Evolutionary conservation across 106 monocot species (phyloP), one percentile per base, ranked within the genome.

Genomic region (Allium fistulosum): DNA sequence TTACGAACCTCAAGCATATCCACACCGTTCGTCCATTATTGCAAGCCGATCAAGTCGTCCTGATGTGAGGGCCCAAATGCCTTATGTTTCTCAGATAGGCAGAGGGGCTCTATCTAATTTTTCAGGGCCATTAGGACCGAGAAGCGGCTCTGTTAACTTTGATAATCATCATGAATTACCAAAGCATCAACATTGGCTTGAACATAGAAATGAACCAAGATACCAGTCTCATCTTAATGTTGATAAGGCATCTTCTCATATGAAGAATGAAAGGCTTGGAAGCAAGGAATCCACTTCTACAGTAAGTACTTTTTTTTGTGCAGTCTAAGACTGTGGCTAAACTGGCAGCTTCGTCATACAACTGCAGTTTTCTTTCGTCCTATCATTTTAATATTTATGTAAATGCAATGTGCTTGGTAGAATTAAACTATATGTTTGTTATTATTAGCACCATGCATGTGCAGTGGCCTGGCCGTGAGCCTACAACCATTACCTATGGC

Each of bases 201-300:
- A 57, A 45, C 68, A 68, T 26, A 68, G 37, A 9, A 45, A 53
- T 13, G 56, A 49, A 13, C 49, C 61, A 13, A 61, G 68, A 57
- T 71, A 78, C 57, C 49, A 70, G 27, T 27, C 78, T 61, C 74
- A 74, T 26, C 47, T 71, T 13, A 6, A 62, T 8, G 75, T 71
- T 1, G 46, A 60, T 57, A 58, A 57, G 22, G 72, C 72, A 48
- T 78, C 74, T 62, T 67, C 74, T 63, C 78, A 78, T 26, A 82
- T 66, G 78, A 85, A 79, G 61, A 69, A 76, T 67, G 71, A 50
- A 12, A 51, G 17, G 14, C 17, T 46, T 18, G 70, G 49, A 61
- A 65, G 11, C 46, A 74, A 69, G 65, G 69, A 82, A 16, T 26
- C 66, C 26, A 49, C 68, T 45, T 7, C 62, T 16, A 47, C 60